A percentile compares a stretch with the other conserved stretches of the same genome.
These are phyloP conservation scores for Pseudogymnoascus sp. DNA, from an alignment of 2,329 filamentous ascomycete species.

Conservation along the genomic window DNA sequence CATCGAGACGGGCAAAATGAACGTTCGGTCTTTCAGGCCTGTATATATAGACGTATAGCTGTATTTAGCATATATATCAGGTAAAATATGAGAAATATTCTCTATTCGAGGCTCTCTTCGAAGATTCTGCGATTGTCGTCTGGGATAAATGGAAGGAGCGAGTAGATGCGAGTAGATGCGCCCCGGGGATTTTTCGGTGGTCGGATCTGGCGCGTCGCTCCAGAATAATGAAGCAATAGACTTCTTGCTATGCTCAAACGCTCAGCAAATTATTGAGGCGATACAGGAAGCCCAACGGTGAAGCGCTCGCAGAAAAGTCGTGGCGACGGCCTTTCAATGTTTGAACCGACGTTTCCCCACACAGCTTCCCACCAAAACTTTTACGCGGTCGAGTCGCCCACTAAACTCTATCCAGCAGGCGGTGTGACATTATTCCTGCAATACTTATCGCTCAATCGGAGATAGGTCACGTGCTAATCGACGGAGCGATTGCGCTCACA, in stretches of 20 bases:
- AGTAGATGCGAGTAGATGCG: background rate
- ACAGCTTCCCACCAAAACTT: slow-evolving; percentile 8
- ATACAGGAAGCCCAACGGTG: background rate
- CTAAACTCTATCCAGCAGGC: background rate
- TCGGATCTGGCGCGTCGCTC: background rate
- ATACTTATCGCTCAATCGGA: background rate
- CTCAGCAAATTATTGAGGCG: background rate
- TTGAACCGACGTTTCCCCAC: background rate
- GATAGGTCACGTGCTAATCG: background rate
- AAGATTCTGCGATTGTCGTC: slow-evolving; percentile 2
- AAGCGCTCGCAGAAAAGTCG: slow-evolving; percentile 2
- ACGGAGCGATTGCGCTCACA: slow-evolving; percentile 5
- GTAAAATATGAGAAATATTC: background rate
- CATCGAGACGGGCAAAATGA: slow-evolving; percentile 1
- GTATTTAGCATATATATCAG: background rate
- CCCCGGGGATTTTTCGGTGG: background rate
- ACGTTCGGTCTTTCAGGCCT: background rate
- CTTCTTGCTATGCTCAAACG: background rate
- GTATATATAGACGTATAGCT: background rate
- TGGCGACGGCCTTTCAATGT: background rate
- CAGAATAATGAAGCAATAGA: background rate
- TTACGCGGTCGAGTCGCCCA: background rate
- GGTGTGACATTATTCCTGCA: slow-evolving; percentile 2
- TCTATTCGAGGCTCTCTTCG: background rate
- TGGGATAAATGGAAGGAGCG: background rate